Base-by-base conservation (phyloP, 192 early-diverging fungal genomes). In the Coemansia furcata region DNA sequence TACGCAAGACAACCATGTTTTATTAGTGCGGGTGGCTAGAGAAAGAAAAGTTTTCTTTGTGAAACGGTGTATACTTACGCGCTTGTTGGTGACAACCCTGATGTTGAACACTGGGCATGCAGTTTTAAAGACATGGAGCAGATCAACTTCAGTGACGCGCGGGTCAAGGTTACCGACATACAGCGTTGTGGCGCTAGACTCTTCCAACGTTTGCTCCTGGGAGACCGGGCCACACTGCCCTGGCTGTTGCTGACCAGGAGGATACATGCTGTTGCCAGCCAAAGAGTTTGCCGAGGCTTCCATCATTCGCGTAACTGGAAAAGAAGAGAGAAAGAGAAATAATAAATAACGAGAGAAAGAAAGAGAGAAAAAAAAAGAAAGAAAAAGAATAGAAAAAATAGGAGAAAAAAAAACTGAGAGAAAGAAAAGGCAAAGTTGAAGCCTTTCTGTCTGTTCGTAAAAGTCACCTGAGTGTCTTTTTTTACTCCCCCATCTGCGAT, bases 121-220 rank as follows among this genome's bases (percentile, higher is more conserved):
- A 2, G 88, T 72, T 12, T 82, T 70, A 79, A 97, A 97, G 54
- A 94, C 84, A 63, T 94, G 89, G 50, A 85, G 84, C 58, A 97
- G 85, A 44, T 84, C 74, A 30, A 72, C 69, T 64, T 95, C 93
- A 15, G 89, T 91, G 64, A 93, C 87, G 36, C 87, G 87, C 61
- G 87, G 88, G 84, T 95, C 93, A 67, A 95, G 85, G 73, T 93
- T 95, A 19, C 92, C 92, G 35, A 94, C 93, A 70, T 95, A 97
- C 42, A 93, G 85, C 23, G 87, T 87, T 77, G 80, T 87, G 30
- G 84, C 74, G 62, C 72, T 77, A 60, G 62, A 52, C 39, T 82
- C 79, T 6, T 72, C 73, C 23, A 74, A 30, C 33, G 47, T 76
- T 47, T 59, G 65, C 26, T 60, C 21, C 7, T 52, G 26, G 14